Base-by-base conservation (phyloP, 768 basidiomycete genomes). In the Omphalotus guepiniiformis region DNA sequence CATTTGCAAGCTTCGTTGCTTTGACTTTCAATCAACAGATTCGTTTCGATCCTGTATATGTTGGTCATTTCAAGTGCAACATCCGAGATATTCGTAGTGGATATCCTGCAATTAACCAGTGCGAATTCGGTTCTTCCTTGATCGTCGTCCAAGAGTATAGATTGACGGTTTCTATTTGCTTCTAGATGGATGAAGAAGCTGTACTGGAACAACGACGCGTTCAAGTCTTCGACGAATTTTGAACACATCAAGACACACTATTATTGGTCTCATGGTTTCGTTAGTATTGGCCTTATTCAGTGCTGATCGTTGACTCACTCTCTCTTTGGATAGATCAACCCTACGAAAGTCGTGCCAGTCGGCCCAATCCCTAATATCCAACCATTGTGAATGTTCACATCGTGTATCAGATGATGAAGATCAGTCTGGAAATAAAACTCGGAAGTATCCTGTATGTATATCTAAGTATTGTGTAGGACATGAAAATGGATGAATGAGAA, bases 41-140 rank as follows among this genome's bases (percentile, higher is more conserved):
- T 51, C 89, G 92, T 28, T 94, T 93, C 66, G 93, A 95, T 57
- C 83, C 85, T 1, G 94, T 87, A 13, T 97, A 98, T 65, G 77
- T 86, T 39, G 81, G 85, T 0, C 90, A 93, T 62, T 98, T 98
- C 78, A 97, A 97, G 57, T 94, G 92, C 70, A 93, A 95, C 72
- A 62, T 91, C 53, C 82, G 85, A 25, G 82, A 78, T 35, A 88
- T 96, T 60, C 89, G 94, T 19, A 71, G 82, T 58, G 88, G 88
- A 5, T 98, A 93, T 65, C 93, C 94, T 16, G 76, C 82, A 39
- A 78, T 96, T 40, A 78, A 97, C 67, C 61, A 62, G 81, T 78
- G 46, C 37, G 74, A 66, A 30, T 39, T 28, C 40, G 26, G 3
- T 27, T 27, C 3, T 22, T 6, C 25, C 35, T 27, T 42, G 13